These are phyloP conservation scores for Linnemannia hyalina DNA, from an alignment of 192 early-diverging fungal species.

Conservation along the genomic window DNA sequence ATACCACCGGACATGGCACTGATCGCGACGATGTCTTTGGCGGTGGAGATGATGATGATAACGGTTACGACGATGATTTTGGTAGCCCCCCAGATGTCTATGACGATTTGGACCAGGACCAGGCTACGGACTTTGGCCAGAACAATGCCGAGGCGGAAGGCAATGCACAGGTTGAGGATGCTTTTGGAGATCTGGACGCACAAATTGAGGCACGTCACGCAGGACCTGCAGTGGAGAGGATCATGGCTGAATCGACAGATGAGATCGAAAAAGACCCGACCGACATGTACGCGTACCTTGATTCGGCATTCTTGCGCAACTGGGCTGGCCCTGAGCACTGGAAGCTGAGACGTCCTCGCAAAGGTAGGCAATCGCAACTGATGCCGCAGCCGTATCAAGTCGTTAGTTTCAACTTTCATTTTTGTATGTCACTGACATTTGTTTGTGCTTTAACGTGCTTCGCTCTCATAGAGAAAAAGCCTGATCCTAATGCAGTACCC, in stretches of 20 bases:
- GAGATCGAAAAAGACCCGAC: constrained; percentile 67
- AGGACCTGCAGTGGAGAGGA: constrained; percentile 53
- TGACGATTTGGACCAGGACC: constrained; percentile 56
- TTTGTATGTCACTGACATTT: background rate
- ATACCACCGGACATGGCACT: constrained; percentile 15
- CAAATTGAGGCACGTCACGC: constrained; percentile 28
- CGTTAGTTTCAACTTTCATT: background rate
- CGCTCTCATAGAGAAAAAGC: constrained; percentile 16
- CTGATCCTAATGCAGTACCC: constrained; percentile 8
- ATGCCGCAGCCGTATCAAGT: background rate
- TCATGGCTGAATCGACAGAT: constrained; percentile 65
- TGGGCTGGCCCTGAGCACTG: constrained; percentile 98
- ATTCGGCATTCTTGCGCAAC: constrained; percentile 78
- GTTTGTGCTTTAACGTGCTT: background rate
- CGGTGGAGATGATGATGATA: constrained; percentile 21
- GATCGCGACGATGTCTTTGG: constrained; percentile 26
- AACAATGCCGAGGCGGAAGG: constrained; percentile 53
- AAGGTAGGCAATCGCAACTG: constrained; percentile 36
- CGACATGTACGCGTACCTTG: constrained; percentile 90
- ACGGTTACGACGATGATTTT: constrained; percentile 24
- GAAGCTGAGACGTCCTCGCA: constrained; percentile 69
- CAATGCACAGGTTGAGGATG: constrained; percentile 49
- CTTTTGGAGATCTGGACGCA: constrained; percentile 53
- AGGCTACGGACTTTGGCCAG: constrained; percentile 55
- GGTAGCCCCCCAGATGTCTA: constrained; percentile 19